Conservation (phyloP, 345 rosid species). For the Cardamine resedifolia region DNA sequence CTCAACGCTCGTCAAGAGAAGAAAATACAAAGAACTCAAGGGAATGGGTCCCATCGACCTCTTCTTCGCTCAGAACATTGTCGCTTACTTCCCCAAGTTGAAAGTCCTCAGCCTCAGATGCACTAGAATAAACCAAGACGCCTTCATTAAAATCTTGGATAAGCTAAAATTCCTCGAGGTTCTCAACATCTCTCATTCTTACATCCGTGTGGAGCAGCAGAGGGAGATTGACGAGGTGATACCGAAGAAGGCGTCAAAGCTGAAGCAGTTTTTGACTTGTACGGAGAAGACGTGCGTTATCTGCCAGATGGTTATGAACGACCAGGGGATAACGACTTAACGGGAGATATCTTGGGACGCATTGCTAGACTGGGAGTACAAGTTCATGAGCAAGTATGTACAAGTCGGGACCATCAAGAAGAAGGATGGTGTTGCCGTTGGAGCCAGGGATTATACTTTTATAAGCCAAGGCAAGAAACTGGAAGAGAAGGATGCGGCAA, state of each 20-base stretch:
- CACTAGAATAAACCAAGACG: constrained; percentile 45
- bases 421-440: too few species aligned
- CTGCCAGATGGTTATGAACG: constrained; percentile 56
- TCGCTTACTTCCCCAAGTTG: constrained; percentile 37
- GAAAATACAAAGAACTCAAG: constrained; percentile 45
- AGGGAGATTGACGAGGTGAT: constrained; percentile 49
- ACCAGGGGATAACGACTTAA: constrained; percentile 65
- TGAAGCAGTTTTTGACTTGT: constrained; percentile 61
- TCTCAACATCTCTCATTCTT: constrained; percentile 73
- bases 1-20: constrained; percentile 50
- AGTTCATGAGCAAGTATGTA: too few species aligned
- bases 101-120: constrained; percentile 66
- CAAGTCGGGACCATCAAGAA: too few species aligned
- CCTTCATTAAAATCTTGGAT: constrained; percentile 51
- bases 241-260: constrained; percentile 49
- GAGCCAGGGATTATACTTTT: too few species aligned
- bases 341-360: too few species aligned
- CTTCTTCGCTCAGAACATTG: constrained; percentile 39
- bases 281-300: constrained; percentile 52
- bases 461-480: too few species aligned
- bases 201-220: constrained; percentile 41
- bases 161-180: constrained; percentile 50
- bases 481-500: too few species aligned
- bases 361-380: too few species aligned
- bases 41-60: constrained; percentile 56